phyloP scores from a whole-genome alignment of 306 rosid species.

The Pyrus bretschneideri region DNA sequence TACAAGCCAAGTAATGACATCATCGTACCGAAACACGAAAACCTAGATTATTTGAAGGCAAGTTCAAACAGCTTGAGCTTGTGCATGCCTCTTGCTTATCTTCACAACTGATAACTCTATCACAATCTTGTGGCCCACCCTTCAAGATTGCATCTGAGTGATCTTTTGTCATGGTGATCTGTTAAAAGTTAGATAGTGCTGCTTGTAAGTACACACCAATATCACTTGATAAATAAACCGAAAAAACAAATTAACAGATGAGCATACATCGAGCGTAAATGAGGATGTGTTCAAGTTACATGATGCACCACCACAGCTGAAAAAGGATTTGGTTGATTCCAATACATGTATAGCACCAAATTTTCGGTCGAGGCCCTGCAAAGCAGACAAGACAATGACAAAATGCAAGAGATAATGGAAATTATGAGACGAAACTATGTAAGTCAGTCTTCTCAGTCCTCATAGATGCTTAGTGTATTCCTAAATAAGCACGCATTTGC shows the following conservation, averaged over 20 bases:
- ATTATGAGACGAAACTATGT: background rate
- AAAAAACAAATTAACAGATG: background rate
- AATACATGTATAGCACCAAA: conserved; percentile 63
- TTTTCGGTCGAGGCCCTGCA: conserved; percentile 57
- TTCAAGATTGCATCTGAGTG: conserved; percentile 48
- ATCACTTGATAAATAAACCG: conserved; percentile 1
- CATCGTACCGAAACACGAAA: conserved; percentile 50
- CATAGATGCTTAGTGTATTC: background rate
- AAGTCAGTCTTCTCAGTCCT: background rate
- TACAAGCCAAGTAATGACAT: conserved; percentile 5
- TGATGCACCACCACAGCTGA: conserved; percentile 39
- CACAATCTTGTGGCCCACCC: conserved; percentile 29
- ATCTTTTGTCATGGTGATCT: conserved; percentile 47
- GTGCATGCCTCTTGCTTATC: conserved; percentile 21
- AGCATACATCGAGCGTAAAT: conserved; percentile 65
- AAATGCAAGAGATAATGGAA: background rate
- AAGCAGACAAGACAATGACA: conserved; percentile 9
- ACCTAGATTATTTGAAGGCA: conserved; percentile 29
- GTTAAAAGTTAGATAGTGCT: conserved; percentile 15
- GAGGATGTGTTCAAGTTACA: conserved; percentile 62
- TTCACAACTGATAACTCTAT: conserved; percentile 21
- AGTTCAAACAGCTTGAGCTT: conserved; percentile 23
- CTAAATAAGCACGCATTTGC: background rate
- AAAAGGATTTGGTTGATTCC: conserved; percentile 52
- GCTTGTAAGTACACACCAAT: conserved; percentile 10